A percentile compares a stretch with the other conserved stretches of the same genome.
These are phyloP conservation scores for Phlebiopsis flavidoalba DNA, from an alignment of 768 basidiomycete genomes.

Conservation along the genomic window DNA sequence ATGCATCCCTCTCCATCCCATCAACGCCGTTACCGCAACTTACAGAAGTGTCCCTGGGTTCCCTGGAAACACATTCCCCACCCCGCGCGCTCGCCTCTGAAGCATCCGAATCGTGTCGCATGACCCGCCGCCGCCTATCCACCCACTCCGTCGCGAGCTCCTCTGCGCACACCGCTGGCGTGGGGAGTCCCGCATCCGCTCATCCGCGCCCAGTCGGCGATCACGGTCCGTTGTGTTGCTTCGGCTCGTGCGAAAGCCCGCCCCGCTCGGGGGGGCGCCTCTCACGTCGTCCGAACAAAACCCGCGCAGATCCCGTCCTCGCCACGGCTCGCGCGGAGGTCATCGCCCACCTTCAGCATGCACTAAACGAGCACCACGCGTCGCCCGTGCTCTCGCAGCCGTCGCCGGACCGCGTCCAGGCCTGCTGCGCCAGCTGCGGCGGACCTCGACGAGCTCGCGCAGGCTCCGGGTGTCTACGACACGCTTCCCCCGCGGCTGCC, in stretches of 20 bases:
- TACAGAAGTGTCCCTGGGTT: constrained; percentile 30
- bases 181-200: constrained; percentile 76
- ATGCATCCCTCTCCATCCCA: constrained; percentile 3
- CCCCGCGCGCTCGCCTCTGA: constrained; percentile 35
- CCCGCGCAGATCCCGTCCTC: constrained; percentile 42
- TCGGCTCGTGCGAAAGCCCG: constrained; percentile 35
- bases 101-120: constrained; percentile 34
- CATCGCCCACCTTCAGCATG: constrained; percentile 35
- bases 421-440: constrained; percentile 30
- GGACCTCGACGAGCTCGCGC: constrained; percentile 54
- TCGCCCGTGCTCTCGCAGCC: constrained; percentile 21
- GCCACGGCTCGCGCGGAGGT: constrained; percentile 22
- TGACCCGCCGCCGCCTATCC: constrained; percentile 60
- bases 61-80: constrained; percentile 33
- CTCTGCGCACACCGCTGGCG: constrained; percentile 38
- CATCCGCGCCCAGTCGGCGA: constrained; percentile 69
- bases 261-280: constrained; percentile 49
- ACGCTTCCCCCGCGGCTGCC: no score
- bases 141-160: constrained; percentile 46
- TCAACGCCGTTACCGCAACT: constrained; percentile 13
- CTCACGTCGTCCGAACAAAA: constrained; percentile 35
- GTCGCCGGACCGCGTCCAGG: constrained; percentile 22
- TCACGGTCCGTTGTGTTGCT: constrained; percentile 26
- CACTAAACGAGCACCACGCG: constrained; percentile 28
- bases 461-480: no score